Percentiles rank a stretch among this genome's conserved stretches.
These are phyloP conservation scores for Metarhizium guizhouense DNA, from an alignment of 2,329 filamentous ascomycete species.

Conservation along the genomic window DNA sequence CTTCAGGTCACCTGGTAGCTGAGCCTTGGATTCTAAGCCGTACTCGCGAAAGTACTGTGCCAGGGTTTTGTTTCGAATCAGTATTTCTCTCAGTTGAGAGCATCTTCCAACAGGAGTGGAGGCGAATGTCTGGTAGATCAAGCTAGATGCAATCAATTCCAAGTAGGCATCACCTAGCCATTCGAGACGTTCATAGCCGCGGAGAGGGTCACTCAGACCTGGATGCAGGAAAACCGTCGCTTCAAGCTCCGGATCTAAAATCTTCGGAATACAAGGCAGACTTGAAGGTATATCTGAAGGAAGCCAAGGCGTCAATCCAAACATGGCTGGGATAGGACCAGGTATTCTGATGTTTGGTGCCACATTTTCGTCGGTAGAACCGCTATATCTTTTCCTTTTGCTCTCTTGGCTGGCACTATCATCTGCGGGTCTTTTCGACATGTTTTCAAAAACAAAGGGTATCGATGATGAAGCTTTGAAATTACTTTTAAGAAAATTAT, in stretches of 20 bases:
- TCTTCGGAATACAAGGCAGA: constrained; percentile 51
- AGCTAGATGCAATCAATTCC: constrained; percentile 63
- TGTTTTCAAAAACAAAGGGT: not conserved
- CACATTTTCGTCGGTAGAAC: not conserved
- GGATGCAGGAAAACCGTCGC: constrained; percentile 59
- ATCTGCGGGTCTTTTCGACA: constrained; percentile 3
- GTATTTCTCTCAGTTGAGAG: constrained; percentile 66
- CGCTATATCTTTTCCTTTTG: constrained; percentile 7
- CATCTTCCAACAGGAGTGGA: constrained; percentile 57
- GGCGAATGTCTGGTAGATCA: constrained; percentile 67
- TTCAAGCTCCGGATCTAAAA: constrained; percentile 51
- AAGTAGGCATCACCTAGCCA: constrained; percentile 84
- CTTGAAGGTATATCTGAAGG: constrained; percentile 35
- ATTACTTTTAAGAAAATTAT: not conserved
- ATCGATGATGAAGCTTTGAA: not conserved
- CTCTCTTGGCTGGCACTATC: not conserved
- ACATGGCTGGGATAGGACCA: constrained; percentile 7
- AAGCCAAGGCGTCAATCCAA: constrained; percentile 37
- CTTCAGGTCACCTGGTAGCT: constrained; percentile 39
- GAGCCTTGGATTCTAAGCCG: constrained; percentile 56
- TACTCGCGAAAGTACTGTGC: constrained; percentile 62
- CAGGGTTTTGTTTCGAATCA: constrained; percentile 76
- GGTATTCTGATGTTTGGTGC: not conserved
- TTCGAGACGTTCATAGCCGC: constrained; percentile 72
- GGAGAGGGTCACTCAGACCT: constrained; percentile 26